phyloP scores from a whole-genome alignment of 495 filamentous ascomycete genomes.

The Hamigera avellanea region DNA sequence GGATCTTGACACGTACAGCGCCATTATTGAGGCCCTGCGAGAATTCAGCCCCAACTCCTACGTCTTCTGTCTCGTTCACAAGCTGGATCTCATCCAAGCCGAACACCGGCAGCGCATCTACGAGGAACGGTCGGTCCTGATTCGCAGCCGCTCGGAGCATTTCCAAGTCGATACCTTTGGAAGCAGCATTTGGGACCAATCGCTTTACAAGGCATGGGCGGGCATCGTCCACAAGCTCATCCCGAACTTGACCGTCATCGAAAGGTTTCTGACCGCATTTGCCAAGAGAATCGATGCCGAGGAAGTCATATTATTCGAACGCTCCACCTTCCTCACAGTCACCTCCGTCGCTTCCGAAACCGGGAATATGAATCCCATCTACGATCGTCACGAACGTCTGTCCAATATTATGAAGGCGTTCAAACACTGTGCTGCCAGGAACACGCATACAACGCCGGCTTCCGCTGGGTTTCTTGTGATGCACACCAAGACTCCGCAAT shows the following conservation, averaged over 20 bases:
- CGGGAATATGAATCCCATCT: constrained; percentile 70
- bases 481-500: constrained; percentile 57
- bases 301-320: constrained; percentile 91
- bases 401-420: constrained; percentile 96
- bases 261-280: constrained; percentile 65
- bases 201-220: constrained; percentile 96
- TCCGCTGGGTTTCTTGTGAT: constrained; percentile 52
- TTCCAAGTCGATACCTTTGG: constrained; percentile 67
- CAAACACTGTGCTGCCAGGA: constrained; percentile 65
- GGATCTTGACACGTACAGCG: constrained; percentile 79
- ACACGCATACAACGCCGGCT: constrained; percentile 39
- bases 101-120: constrained; percentile 69
- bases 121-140: constrained; percentile 59
- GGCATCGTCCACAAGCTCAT: constrained; percentile 93
- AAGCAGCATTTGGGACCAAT: constrained; percentile 97
- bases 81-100: constrained; percentile 92
- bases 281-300: constrained; percentile 79
- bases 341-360: constrained; percentile 64
- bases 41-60: constrained; percentile 77
- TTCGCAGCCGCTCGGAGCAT: constrained; percentile 61
- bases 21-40: constrained; percentile 71
- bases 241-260: constrained; percentile 83
- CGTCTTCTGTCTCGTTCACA: constrained; percentile 91
- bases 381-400: constrained; percentile 88
- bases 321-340: constrained; percentile 90